These are phyloP conservation scores for Penicillium sp. DNA, from an alignment of 2,329 filamentous ascomycete genomes.

Conservation along the genomic window DNA sequence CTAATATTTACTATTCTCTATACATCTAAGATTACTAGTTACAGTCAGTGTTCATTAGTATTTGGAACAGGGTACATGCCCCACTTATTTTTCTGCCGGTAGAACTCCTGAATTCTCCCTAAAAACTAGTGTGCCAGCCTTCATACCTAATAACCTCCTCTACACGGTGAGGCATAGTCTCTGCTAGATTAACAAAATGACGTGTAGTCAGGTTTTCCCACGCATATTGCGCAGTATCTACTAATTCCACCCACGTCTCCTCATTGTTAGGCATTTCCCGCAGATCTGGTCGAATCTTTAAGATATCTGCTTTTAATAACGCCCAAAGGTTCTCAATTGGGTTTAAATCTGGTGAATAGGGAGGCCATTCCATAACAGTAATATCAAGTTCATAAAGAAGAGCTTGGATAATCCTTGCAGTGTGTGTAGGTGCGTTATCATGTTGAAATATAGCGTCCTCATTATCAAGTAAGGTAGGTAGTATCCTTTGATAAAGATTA, in stretches of 20 bases:
- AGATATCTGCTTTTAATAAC: not conserved
- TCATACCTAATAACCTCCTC: not conserved
- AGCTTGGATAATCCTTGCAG: conserved; percentile 12
- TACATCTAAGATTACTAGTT: too few species aligned
- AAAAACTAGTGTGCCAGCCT: not conserved
- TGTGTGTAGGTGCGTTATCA: conserved; percentile 17
- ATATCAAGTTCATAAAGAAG: conserved; percentile 9
- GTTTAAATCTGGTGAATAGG: conserved; percentile 21
- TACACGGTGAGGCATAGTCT: not conserved
- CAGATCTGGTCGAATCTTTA: not conserved
- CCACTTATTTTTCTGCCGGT: too few species aligned
- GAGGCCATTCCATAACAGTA: conserved; percentile 18
- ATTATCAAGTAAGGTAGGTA: conserved; percentile 13
- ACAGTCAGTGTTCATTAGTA: too few species aligned
- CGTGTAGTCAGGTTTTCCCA: not conserved
- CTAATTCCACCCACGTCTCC: not conserved
- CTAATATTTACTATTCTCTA: too few species aligned
- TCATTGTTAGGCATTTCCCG: not conserved
- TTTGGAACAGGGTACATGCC: too few species aligned
- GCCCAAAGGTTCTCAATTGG: conserved; percentile 22
- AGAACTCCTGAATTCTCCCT: too few species aligned
- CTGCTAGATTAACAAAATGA: not conserved
- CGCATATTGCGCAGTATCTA: not conserved
- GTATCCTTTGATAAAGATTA: not conserved
- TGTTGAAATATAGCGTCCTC: conserved; percentile 19